A percentile compares a stretch with the other conserved stretches of the same genome.
Conservation (phyloP, 208 protist genomes). For the Wallacemonas sp. region DNA sequence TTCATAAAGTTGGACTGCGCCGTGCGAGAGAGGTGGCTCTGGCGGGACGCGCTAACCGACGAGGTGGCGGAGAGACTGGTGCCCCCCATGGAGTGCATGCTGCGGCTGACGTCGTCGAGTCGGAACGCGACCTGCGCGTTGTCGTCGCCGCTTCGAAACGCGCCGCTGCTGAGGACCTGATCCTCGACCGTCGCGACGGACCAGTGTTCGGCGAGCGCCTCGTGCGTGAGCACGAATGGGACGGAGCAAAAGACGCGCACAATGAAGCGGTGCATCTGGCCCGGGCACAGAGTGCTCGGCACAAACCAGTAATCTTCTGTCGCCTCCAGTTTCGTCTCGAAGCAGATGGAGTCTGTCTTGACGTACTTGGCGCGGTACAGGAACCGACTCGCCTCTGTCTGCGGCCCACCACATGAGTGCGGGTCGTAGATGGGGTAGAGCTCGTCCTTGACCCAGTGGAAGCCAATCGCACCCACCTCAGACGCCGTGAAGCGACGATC, state of each 20-base stretch:
- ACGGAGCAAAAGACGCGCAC: constrained; percentile 52
- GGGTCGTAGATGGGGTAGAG: constrained; percentile 54
- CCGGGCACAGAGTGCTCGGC: constrained; percentile 55
- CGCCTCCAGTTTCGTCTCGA: constrained; percentile 54
- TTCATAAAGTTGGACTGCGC: neutral
- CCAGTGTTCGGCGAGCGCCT: constrained; percentile 62
- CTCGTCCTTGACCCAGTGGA: constrained; percentile 68
- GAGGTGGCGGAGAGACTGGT: constrained; percentile 1
- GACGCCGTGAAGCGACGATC: constrained; percentile 54
- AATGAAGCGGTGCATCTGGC: constrained; percentile 57
- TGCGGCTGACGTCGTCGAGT: constrained; percentile 14
- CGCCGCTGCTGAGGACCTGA: constrained; percentile 42
- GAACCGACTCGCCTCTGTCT: constrained; percentile 9
- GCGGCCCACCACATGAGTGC: neutral
- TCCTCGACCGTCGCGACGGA: constrained; percentile 24
- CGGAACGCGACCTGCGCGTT: constrained; percentile 52
- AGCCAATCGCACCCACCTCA: constrained; percentile 48
- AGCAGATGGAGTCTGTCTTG: constrained; percentile 50
- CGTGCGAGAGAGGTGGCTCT: neutral
- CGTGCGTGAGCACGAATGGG: constrained; percentile 52
- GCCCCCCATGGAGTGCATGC: constrained; percentile 6
- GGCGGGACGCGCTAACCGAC: neutral
- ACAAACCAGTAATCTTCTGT: constrained; percentile 81
- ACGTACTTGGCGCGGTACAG: constrained; percentile 55
- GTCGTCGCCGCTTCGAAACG: constrained; percentile 57